Conservation (phyloP, 495 filamentous ascomycete species). For the Alectoria sarmentosa region DNA sequence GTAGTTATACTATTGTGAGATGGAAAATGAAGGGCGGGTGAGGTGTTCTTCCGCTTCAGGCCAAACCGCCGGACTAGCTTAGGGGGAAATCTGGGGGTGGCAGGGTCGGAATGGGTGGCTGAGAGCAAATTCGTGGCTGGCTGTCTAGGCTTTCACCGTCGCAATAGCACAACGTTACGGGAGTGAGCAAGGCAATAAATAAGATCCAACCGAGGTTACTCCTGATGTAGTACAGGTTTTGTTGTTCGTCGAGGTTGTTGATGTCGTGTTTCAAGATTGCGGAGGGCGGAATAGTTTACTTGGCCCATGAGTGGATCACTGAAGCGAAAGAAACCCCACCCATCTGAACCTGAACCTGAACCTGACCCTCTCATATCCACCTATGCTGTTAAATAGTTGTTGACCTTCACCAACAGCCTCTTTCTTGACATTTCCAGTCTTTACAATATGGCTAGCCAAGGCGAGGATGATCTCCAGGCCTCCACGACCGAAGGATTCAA, state of each 20-base stretch:
- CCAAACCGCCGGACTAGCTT: background rate
- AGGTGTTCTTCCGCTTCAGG: conserved; percentile 14
- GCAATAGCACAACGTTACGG: background rate
- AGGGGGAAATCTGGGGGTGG: conserved; percentile 5
- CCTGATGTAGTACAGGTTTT: background rate
- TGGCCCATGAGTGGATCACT: conserved; percentile 7
- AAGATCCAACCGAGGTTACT: background rate
- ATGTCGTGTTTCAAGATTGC: conserved; percentile 1
- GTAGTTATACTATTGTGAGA: conserved; percentile 7
- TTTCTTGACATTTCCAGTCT: background rate
- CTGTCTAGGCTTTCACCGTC: background rate
- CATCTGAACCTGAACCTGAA: background rate
- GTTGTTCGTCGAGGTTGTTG: background rate
- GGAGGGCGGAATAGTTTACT: background rate
- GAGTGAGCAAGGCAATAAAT: background rate
- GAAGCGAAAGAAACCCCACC: conserved; percentile 19
- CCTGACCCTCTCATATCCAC: background rate
- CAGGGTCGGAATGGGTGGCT: conserved; percentile 13
- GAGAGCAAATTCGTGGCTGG: conserved; percentile 3
- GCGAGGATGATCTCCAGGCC: conserved; percentile 77
- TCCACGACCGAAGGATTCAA: conserved; percentile 91
- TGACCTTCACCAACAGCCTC: background rate
- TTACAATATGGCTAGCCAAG: conserved; percentile 25
- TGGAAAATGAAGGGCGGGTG: conserved; percentile 8
- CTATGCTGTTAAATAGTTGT: conserved; percentile 3